Conservation (phyloP, 768 basidiomycete species). For the Leccinellum luteum region DNA sequence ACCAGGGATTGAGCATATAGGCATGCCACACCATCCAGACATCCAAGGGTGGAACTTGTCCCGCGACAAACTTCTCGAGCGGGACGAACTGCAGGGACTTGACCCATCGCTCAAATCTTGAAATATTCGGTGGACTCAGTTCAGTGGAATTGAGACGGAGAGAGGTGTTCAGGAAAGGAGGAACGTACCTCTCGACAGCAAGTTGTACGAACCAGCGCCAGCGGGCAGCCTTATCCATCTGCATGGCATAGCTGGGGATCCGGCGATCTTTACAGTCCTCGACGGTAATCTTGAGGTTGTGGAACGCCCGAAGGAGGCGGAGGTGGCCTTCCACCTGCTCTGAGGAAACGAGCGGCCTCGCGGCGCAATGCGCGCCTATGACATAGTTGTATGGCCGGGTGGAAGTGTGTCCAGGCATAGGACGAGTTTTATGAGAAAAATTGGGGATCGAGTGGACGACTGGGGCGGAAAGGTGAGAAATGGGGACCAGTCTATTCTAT, state of each 20-base stretch:
- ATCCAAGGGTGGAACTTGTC: slow-evolving; percentile 35
- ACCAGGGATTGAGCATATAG: slow-evolving; percentile 40
- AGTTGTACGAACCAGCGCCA: slow-evolving; percentile 42
- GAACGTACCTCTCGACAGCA: slow-evolving; percentile 36
- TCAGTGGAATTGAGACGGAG: too few relatives aligned
- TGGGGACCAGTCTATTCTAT: slow-evolving; percentile 2
- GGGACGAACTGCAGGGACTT: slow-evolving; percentile 20
- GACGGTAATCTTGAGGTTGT: slow-evolving; percentile 27
- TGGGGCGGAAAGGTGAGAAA: neutral
- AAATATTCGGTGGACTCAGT: neutral
- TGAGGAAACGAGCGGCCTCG: slow-evolving; percentile 30
- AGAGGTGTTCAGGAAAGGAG: neutral
- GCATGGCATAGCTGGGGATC: slow-evolving; percentile 25
- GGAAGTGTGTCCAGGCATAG: neutral
- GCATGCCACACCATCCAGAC: slow-evolving; percentile 46
- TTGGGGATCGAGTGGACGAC: neutral
- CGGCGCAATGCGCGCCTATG: slow-evolving; percentile 18
- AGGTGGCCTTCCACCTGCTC: slow-evolving; percentile 36
- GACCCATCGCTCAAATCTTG: slow-evolving; percentile 38
- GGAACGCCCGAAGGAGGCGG: slow-evolving; percentile 33
- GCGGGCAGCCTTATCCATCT: slow-evolving; percentile 27
- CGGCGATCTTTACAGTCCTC: slow-evolving; percentile 28
- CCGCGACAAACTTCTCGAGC: slow-evolving; percentile 26
- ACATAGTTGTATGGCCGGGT: slow-evolving; percentile 8
- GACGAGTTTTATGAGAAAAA: slow-evolving; percentile 1